phyloP scores from a whole-genome alignment of 1,284 basidiomycete species.

The Trametes versicolor region DNA sequence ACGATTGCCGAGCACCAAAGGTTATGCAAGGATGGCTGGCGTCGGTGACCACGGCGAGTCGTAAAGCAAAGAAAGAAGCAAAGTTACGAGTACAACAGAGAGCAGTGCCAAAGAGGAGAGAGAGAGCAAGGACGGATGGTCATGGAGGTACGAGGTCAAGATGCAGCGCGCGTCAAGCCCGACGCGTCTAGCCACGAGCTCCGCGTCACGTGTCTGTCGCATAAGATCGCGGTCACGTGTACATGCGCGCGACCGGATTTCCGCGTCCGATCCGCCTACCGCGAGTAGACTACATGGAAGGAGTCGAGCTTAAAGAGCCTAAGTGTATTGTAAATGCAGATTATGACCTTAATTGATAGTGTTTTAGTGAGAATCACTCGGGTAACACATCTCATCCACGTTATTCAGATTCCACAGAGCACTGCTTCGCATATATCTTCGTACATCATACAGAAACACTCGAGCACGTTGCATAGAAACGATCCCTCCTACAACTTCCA shows the following conservation, averaged over 20 bases:
- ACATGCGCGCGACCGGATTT: too few species aligned
- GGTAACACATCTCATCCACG: not conserved
- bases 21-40: too few species aligned
- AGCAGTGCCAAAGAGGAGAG: not conserved
- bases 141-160: not conserved
- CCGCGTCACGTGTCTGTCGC: slow-evolving; percentile 12
- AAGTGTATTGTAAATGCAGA: too few species aligned
- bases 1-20: too few species aligned
- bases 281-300: not conserved
- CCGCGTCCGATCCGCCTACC: not conserved
- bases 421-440: not conserved
- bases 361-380: not conserved
- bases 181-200: slow-evolving; percentile 7
- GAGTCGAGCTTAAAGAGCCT: too few species aligned
- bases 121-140: not conserved
- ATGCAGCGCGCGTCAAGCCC: not conserved
- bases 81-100: not conserved
- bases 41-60: too few species aligned
- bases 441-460: not conserved
- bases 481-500: not conserved
- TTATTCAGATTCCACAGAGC: not conserved
- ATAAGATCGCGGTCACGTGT: slow-evolving; percentile 23
- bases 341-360: too few species aligned
- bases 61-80: too few species aligned
- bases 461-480: not conserved